These are phyloP conservation scores for Boletus huronensis DNA, from an alignment of 768 basidiomycete species.

Conservation along the genomic window DNA sequence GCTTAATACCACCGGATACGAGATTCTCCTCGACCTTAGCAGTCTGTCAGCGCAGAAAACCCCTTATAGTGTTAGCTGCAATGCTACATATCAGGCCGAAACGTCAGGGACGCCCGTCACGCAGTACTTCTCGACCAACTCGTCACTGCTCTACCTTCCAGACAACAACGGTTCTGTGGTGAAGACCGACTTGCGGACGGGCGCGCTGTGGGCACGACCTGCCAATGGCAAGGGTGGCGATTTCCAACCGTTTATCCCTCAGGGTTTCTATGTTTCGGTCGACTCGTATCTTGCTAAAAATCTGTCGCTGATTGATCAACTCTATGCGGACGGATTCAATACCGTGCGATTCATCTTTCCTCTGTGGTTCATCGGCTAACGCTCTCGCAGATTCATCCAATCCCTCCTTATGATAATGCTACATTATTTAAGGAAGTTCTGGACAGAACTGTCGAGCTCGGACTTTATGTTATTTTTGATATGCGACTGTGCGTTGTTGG, in stretches of 20 bases:
- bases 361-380: slow-evolving; percentile 17
- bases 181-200: slow-evolving; percentile 47
- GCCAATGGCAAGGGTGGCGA: slow-evolving; percentile 16
- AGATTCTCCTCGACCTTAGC: slow-evolving; percentile 34
- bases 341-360: slow-evolving; percentile 10
- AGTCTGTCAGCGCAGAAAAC: slow-evolving; percentile 27
- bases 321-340: slow-evolving; percentile 53
- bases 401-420: slow-evolving; percentile 61
- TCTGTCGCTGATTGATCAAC: slow-evolving; percentile 47
- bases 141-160: slow-evolving; percentile 42
- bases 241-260: slow-evolving; percentile 50
- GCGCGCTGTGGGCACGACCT: slow-evolving; percentile 40
- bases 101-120: neutral
- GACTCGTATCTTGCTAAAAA: slow-evolving; percentile 52
- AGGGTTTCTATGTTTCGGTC: slow-evolving; percentile 72
- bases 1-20: slow-evolving; percentile 36
- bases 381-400: slow-evolving; percentile 58
- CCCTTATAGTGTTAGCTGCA: slow-evolving; percentile 35
- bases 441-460: slow-evolving; percentile 14
- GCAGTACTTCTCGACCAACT: slow-evolving; percentile 32
- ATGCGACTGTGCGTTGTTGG: slow-evolving; percentile 51
- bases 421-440: slow-evolving; percentile 33
- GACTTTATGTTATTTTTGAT: slow-evolving; percentile 71
- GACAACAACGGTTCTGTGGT: slow-evolving; percentile 38
- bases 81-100: slow-evolving; percentile 25